Evolutionary conservation across 768 basidiomycete genomes (phyloP).

Genomic region (Lepiota brunneoincarnata): DNA sequence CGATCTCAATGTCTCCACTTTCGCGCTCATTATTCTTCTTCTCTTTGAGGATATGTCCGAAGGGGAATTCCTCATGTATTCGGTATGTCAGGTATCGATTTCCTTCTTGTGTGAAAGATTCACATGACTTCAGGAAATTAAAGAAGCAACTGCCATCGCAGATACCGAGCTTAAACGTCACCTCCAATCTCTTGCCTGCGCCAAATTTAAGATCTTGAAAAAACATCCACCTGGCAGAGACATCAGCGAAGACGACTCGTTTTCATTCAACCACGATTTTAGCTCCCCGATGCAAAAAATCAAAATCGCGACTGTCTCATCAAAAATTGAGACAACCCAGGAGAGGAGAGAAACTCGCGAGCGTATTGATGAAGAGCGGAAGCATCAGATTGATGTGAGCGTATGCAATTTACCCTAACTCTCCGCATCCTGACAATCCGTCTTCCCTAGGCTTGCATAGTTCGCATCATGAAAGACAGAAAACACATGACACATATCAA

Average conservation of each 20-base stretch:
- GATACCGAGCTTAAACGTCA: constrained; percentile 85
- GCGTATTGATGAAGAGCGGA: constrained; percentile 89
- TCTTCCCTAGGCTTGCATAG: constrained; percentile 83
- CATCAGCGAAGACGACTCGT: constrained; percentile 69
- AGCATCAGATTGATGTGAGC: constrained; percentile 84
- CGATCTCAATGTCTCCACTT: constrained; percentile 91
- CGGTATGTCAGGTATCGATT: constrained; percentile 41
- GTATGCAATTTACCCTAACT: constrained; percentile 14
- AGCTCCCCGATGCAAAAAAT: constrained; percentile 81
- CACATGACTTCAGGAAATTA: constrained; percentile 66
- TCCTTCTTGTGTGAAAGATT: not conserved
- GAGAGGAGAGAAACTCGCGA: constrained; percentile 90
- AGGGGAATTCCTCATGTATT: constrained; percentile 72
- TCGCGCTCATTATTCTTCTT: constrained; percentile 81
- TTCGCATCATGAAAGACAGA: constrained; percentile 95
- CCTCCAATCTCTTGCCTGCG: constrained; percentile 93
- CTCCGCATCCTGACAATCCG: constrained; percentile 3
- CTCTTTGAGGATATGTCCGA: constrained; percentile 76
- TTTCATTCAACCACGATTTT: constrained; percentile 88
- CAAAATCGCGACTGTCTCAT: constrained; percentile 88
- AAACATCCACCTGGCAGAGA: constrained; percentile 91
- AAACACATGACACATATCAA: constrained; percentile 89
- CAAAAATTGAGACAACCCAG: constrained; percentile 81
- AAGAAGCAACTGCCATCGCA: constrained; percentile 68
- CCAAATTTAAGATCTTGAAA: constrained; percentile 88